Evolutionary conservation across 2,329 filamentous ascomycete genomes (phyloP), one percentile per base, ranked within the genome.

Genomic region (Penicillium rolfsii): DNA sequence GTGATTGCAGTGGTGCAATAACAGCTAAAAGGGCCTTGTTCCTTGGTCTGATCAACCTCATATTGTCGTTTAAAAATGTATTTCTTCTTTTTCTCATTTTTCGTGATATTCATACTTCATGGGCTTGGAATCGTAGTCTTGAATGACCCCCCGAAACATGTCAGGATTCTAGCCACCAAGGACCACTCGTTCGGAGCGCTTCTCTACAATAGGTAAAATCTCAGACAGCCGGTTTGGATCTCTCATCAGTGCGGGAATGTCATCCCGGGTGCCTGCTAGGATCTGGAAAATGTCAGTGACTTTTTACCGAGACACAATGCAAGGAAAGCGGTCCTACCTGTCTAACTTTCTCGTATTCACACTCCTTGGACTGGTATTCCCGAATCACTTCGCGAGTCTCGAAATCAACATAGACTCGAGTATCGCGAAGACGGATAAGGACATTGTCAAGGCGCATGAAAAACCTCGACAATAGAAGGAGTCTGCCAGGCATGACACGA

Each of bases 401-500:
- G 74, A 98, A 97, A 74, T 99, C 95, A 58, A 97, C 86, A 75
- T 96, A 99, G 36, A 99, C 83, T 64, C 95, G 84, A 0, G 94
- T 98, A 74, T 99, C 95, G 58, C 94, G 84, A 59, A 99, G 86
- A 59, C 95, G 84, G 60, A 97, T 85, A 46, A 99, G 73, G 49
- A 99, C 95, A 70, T 92, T 90, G 72, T 99, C 95, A 41, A 99
- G 82, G 60, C 95, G 85, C 89, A 99, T 91, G 77, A 97, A 99
- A 74, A 97, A 89, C 26, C 95, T 85, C 67, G 87, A 87, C 3
- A 99, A 85, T 62, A 99, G 82, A 58, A 99, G 83, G 79, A 99
- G 87, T 58, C 95, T 84, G 70, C 89, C 87, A 58, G 93, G 91
- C 89, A 98, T 97, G 59, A 98, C 94, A 61, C 95, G 85, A 54